Evolutionary conservation across 805 yeast species (phyloP), one percentile per base, ranked within the genome.

Genomic region (Cyberlindnera xylosilytica): DNA sequence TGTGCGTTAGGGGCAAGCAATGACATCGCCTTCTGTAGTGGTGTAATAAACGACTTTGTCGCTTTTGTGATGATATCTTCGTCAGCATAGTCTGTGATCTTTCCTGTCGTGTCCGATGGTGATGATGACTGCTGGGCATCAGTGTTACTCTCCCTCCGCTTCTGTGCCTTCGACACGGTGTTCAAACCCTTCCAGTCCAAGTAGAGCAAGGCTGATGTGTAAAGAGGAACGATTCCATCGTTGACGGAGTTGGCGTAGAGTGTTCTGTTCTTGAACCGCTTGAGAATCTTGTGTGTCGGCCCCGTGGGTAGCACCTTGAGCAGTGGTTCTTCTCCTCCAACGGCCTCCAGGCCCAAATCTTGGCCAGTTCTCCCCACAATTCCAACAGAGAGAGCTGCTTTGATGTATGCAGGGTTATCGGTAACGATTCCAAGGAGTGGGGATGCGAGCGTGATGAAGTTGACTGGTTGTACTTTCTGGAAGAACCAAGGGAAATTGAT

Each of bases 141-240:
- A 12, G 27, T 11, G 18, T 11, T 19, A 17, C 36, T 37, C 22
- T 36, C 16, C 17, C 32, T 34, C 11, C 34, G 31, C 15, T 38
- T 38, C 22, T 44, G 46, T 4, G 43, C 47, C 11, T 45, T 33
- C 6, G 51, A 35, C 1, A 52, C 50, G 11, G 47, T 43, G 5
- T 44, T 42, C 8, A 56, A 29, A 2, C 55, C 54, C 32, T 53
- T 51, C 60, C 60, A 83, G 58, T 86, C 91, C 22, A 86, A 50
- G 56, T 75, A 86, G 20, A 86, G 62, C 39, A 86, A 58, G 0
- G 88, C 81, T 0, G 88, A 73, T 0, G 93, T 83, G 44, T 90
- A 70, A 41, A 86, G 66, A 0, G 95, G 93, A 0, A 86, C 95
- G 27, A 86, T 82, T 2, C 93, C 95, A 63, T 86, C 95, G 58